Evolutionary conservation across 2,329 filamentous ascomycete species (phyloP).

Genomic region (Hymenoscyphus albidus): DNA sequence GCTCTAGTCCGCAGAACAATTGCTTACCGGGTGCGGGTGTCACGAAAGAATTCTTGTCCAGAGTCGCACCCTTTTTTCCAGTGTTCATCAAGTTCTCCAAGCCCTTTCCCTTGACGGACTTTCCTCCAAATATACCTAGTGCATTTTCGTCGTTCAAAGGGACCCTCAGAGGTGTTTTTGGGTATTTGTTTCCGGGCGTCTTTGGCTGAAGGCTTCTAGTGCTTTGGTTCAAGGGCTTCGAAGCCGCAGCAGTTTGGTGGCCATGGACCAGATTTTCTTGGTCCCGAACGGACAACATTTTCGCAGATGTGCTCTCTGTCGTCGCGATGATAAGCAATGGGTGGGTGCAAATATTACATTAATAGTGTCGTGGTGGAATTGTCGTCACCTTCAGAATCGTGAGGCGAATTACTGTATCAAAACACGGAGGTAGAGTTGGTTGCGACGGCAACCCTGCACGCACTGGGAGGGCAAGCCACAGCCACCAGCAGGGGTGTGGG

Average conservation of each 20-base stretch:
- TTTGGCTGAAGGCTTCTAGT: slow-evolving; percentile 62
- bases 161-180: slow-evolving; percentile 79
- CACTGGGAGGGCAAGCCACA: not conserved
- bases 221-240: slow-evolving; percentile 69
- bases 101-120: slow-evolving; percentile 53
- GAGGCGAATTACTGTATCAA: not conserved
- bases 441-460: slow-evolving; percentile 8
- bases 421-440: not conserved
- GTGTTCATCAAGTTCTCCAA: slow-evolving; percentile 53
- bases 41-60: slow-evolving; percentile 62
- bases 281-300: slow-evolving; percentile 74
- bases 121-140: slow-evolving; percentile 53
- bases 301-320: slow-evolving; percentile 28
- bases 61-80: slow-evolving; percentile 47
- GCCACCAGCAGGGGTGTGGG: not conserved
- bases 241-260: slow-evolving; percentile 65
- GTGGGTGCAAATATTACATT: slow-evolving; percentile 12
- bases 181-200: slow-evolving; percentile 70
- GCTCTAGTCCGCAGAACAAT: not conserved
- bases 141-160: slow-evolving; percentile 83
- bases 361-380: slow-evolving; percentile 3
- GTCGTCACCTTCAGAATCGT: not conserved
- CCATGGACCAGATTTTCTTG: slow-evolving; percentile 83
- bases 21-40: slow-evolving; percentile 71
- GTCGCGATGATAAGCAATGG: slow-evolving; percentile 10